A percentile compares a stretch with the other conserved stretches of the same genome.
Evolutionary conservation across 106 monocot species (phyloP).

Genomic region (Iris macrosiphon): DNA sequence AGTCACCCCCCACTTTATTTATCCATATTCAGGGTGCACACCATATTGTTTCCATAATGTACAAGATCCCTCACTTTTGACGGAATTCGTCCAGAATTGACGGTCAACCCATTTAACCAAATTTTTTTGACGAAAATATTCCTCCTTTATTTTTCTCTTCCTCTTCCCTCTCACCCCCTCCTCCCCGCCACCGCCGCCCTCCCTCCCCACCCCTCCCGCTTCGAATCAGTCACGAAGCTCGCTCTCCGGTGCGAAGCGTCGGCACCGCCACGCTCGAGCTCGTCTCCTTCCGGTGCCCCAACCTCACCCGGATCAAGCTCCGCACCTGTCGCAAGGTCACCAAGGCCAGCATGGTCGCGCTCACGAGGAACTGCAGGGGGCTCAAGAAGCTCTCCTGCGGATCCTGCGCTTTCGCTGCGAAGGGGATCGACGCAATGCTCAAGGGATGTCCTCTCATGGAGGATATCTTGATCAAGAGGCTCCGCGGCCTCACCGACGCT

Average conservation of each 20-base stretch:
- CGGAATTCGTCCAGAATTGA: too few relatives aligned
- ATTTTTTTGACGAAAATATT: too few relatives aligned
- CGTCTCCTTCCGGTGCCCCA: constrained; percentile 37
- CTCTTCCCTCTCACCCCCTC: too few relatives aligned
- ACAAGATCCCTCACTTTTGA: too few relatives aligned
- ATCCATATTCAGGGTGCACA: too few relatives aligned
- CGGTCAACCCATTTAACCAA: too few relatives aligned
- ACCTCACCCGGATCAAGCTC: constrained; percentile 58
- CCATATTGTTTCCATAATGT: too few relatives aligned
- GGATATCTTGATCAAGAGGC: constrained; percentile 60
- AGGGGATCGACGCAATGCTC: constrained; percentile 56
- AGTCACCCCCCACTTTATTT: too few relatives aligned
- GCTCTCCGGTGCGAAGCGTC: constrained; percentile 64
- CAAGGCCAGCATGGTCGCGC: constrained; percentile 30
- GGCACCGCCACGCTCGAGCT: constrained; percentile 43
- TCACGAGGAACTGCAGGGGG: constrained; percentile 33
- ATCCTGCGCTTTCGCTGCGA: constrained; percentile 54
- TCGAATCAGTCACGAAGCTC: constrained; percentile 46
- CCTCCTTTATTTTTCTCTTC: too few relatives aligned
- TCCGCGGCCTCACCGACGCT: constrained; percentile 40
- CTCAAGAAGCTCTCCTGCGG: constrained; percentile 60
- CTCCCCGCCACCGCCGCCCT: constrained; percentile 40
- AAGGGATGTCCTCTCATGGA: constrained; percentile 36
- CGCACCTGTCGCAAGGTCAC: constrained; percentile 54
- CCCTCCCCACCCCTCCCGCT: constrained; percentile 36